A percentile compares a stretch with the other conserved stretches of the same genome.
phyloP scores from a whole-genome alignment of 352 stramenopile genomes.

The Blastocystis sp. region DNA sequence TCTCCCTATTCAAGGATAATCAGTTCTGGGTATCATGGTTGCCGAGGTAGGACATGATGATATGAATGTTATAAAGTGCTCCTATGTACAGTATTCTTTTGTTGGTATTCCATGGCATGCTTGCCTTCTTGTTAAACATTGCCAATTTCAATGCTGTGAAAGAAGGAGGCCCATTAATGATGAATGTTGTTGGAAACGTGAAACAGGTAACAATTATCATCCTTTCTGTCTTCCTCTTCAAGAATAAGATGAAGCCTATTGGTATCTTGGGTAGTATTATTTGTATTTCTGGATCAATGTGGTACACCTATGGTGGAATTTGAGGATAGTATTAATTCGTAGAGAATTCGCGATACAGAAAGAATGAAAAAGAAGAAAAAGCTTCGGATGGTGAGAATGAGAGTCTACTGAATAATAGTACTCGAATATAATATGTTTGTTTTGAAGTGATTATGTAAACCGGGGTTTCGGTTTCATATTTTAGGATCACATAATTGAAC shows the following conservation, averaged over 20 bases:
- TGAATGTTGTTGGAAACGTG: conserved; percentile 60
- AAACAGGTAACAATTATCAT: conserved; percentile 60
- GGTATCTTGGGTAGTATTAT: conserved; percentile 47
- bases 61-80: not conserved
- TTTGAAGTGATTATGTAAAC: not conserved
- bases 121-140: conserved; percentile 56
- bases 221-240: conserved; percentile 56
- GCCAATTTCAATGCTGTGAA: conserved; percentile 58
- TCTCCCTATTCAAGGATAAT: conserved; percentile 52
- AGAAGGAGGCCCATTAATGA: conserved; percentile 42
- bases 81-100: not conserved
- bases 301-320: conserved; percentile 43
- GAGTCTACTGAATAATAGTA: not conserved
- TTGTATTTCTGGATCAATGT: conserved; percentile 46
- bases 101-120: conserved; percentile 46
- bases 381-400: not conserved
- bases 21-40: conserved; percentile 56
- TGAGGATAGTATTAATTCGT: not conserved
- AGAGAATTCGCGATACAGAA: not conserved
- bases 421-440: conserved; percentile 29
- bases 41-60: not conserved
- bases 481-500: not conserved
- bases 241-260: conserved; percentile 59
- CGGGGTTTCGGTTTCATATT: not conserved
- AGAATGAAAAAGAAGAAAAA: not conserved